Percentiles rank a stretch among this genome's conserved stretches.
phyloP scores from a whole-genome alignment of 352 stramenopile species.

The Phytopythium boreale region DNA sequence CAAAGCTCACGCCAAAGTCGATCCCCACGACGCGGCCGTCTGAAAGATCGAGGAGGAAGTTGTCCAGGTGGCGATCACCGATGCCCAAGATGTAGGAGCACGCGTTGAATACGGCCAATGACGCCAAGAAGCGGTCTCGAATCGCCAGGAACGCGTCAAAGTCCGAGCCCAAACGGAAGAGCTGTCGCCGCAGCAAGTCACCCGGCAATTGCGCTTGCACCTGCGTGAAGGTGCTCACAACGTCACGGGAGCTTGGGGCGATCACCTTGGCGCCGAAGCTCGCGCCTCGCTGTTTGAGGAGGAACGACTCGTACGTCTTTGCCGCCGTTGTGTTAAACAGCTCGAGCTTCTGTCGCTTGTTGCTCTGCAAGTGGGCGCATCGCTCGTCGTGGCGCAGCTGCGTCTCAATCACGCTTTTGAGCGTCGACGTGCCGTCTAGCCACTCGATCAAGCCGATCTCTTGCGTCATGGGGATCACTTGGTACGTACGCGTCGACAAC shows the following conservation, averaged over 20 bases:
- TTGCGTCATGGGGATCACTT: slow-evolving; percentile 85
- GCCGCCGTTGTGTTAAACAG: slow-evolving; percentile 74
- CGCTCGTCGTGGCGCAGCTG: slow-evolving; percentile 63
- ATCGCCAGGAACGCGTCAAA: slow-evolving; percentile 84
- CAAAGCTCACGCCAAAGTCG: slow-evolving; percentile 92
- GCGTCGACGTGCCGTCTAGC: slow-evolving; percentile 66
- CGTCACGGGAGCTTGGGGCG: slow-evolving; percentile 42
- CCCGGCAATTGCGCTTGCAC: slow-evolving; percentile 68
- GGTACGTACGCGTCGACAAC: slow-evolving; percentile 75
- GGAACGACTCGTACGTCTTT: slow-evolving; percentile 71
- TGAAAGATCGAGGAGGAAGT: slow-evolving; percentile 83
- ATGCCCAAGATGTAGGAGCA: slow-evolving; percentile 90
- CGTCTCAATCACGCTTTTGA: slow-evolving; percentile 78
- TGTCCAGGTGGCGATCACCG: slow-evolving; percentile 90
- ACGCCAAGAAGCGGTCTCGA: slow-evolving; percentile 80
- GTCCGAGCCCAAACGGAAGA: slow-evolving; percentile 64
- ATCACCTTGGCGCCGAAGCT: slow-evolving; percentile 74
- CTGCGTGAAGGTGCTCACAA: slow-evolving; percentile 44
- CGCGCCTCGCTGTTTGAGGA: slow-evolving; percentile 63
- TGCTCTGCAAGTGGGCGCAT: slow-evolving; percentile 54
- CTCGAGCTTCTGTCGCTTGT: slow-evolving; percentile 67
- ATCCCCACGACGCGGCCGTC: slow-evolving; percentile 86
- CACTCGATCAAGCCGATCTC: slow-evolving; percentile 86
- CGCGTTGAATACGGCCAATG: slow-evolving; percentile 81
- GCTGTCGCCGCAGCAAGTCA: slow-evolving; percentile 72